Evolutionary conservation across 805 yeast species (phyloP), one percentile per base, ranked within the genome.

Genomic region (Zygotorulaspora danielsina): DNA sequence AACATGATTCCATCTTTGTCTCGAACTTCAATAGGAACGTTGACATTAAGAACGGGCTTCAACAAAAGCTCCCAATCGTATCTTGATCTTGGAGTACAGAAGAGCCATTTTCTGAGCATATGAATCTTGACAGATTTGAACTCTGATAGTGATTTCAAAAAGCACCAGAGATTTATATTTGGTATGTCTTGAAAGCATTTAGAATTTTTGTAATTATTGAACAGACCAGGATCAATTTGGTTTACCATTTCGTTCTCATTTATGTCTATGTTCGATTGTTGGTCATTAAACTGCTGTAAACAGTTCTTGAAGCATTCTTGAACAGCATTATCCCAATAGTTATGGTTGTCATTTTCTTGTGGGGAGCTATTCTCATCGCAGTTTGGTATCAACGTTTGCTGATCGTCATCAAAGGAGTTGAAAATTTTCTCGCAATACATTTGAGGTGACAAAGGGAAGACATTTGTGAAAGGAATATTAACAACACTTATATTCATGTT

Each of bases 1-100:
- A 68, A 66, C 44, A 73, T 65, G 48, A 71, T 53, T n/a, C 65
- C 69, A 50, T 62, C 66, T 31, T 47, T 59, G 39, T 63, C 70
- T 32, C 58, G 53, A 1, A 67, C 70, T 35, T 62, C 59, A 7
- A 64, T 51, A 2, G 65, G 61, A 9, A 61, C 65, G 10, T 51
- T 43, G 1, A 54, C 55, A 13, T 63, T 60, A 17, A 68, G 54
- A 10, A 67, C 63, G 0, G 69, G 67, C 11, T 48, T 42, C 6
- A 68, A 36, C 9, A 68, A 42, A 6, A 53, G 34, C 30, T 59
- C 67, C 72, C 71, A 67, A 39, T 67, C 71, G 19, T 57, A 49
- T 34, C 64, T 57, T 1, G 62, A 52, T 46, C 71, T 54, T 19
- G 63, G 55, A 6, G 69, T 67, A 41, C 69, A 67, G 20, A 63